These are phyloP conservation scores for Fusarium succisae DNA, from an alignment of 2,329 filamentous ascomycete species.

Conservation along the genomic window DNA sequence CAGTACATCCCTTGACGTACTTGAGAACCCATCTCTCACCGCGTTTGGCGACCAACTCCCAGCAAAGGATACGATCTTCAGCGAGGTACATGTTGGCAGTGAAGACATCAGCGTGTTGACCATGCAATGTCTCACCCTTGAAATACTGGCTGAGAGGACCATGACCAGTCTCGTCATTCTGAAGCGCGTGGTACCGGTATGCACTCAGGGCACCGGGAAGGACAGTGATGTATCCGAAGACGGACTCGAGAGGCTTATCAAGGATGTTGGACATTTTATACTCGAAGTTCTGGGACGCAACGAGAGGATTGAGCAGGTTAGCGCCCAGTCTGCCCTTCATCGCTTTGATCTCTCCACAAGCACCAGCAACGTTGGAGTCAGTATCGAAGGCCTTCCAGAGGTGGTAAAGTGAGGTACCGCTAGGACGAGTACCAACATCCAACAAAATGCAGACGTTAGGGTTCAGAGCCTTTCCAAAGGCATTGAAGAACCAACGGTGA, in stretches of 20 bases:
- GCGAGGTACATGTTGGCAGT: slow-evolving; percentile 96
- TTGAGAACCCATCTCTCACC: slow-evolving; percentile 97
- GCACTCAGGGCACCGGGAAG: slow-evolving; percentile 93
- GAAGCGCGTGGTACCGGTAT: slow-evolving; percentile 93
- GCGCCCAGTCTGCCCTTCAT: slow-evolving; percentile 88
- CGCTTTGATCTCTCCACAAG: slow-evolving; percentile 96
- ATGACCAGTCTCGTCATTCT: slow-evolving; percentile 96
- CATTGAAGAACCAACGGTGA: slow-evolving; percentile 99
- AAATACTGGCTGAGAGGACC: slow-evolving; percentile 98
- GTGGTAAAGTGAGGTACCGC: slow-evolving; percentile 91
- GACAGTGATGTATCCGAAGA: slow-evolving; percentile 98
- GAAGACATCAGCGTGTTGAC: slow-evolving; percentile 95
- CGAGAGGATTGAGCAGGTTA: slow-evolving; percentile 89
- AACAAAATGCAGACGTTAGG: slow-evolving; percentile 97
- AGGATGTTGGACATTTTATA: slow-evolving; percentile 99
- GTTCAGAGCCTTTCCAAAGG: slow-evolving; percentile 89
- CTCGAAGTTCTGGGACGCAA: slow-evolving; percentile 98
- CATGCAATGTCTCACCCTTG: slow-evolving; percentile 97
- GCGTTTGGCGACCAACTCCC: slow-evolving; percentile 95
- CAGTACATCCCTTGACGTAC: slow-evolving; percentile 95
- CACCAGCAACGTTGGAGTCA: slow-evolving; percentile 95
- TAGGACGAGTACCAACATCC: slow-evolving; percentile 94
- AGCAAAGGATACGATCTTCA: slow-evolving; percentile 89
- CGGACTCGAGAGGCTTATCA: slow-evolving; percentile 95
- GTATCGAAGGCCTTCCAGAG: slow-evolving; percentile 99